Base-by-base conservation (phyloP, 345 rosid genomes). In the Physaria fendleri region DNA sequence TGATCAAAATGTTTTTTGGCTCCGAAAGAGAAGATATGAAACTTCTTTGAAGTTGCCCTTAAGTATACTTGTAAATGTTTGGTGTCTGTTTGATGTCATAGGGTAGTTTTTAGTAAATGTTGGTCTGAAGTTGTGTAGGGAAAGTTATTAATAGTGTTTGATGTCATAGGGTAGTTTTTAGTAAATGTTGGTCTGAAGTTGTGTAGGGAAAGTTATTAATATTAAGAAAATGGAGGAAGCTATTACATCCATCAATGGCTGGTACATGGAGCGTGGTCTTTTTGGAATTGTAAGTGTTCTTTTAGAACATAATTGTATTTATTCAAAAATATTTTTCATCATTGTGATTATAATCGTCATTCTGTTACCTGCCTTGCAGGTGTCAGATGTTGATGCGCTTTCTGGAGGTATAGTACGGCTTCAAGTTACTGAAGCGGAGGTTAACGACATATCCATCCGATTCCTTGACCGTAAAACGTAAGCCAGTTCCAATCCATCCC, bases 191-290 rank as follows among this genome's bases (percentile, higher is more conserved):
- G 64, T 76, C 81, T 81, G 85, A 84, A 87, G 81, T 80, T 75
- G 79, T 85, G 90, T 84, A 94, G 97, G 97, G 69, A 90, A 85
- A 78, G 90, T 94, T 71, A 81, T 90, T 48, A 94, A 89, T 65
- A 73, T 82, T 18, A 85, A 85, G 86, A 84, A 71, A 59, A 69
- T 93, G 68, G 96, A 85, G 73, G 95, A 87, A 73, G 97, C 84
- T 28, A 87, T 93, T 62, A 77, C 71, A 70, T 85, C 97, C 46
- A 87, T 93, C 78, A 84, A 82, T 73, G 86, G 95, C 14, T 93
- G 99, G 96, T 88, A 91, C 56, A 82, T 78, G 84, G 95, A 91
- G 63, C 92, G 86, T 42, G 98, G 98, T 62, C 89, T 91, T 60
- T 85, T 91, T 65, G 98, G 98, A 56, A 64, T 83, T 91, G 96